Evolutionary conservation across 352 stramenopile genomes (phyloP).

Genomic region (Thraustotheca clavata): DNA sequence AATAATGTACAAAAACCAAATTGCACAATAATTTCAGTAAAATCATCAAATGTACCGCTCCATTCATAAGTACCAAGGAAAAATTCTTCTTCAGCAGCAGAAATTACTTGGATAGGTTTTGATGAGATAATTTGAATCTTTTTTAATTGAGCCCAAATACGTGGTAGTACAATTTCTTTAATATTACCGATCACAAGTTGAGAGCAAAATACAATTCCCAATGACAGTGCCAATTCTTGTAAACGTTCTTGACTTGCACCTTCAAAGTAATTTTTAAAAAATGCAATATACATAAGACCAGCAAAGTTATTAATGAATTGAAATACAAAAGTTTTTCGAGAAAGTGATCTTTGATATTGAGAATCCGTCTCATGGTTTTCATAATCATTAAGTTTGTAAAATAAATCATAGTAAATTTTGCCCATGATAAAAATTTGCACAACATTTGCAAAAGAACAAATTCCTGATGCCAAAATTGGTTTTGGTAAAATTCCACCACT

Average conservation of each 20-base stretch:
- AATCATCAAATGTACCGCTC: conserved; percentile 87
- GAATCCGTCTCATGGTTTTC: conserved; percentile 90
- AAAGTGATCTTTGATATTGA: conserved; percentile 88
- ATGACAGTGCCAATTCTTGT: conserved; percentile 84
- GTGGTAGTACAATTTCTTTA: conserved; percentile 63
- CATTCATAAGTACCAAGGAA: conserved; percentile 79
- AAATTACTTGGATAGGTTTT: conserved; percentile 29
- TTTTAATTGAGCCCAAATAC: conserved; percentile 64
- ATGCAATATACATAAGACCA: conserved; percentile 91
- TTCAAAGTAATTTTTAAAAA: conserved; percentile 83
- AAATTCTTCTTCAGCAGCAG: conserved; percentile 56
- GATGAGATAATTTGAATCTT: conserved; percentile 55
- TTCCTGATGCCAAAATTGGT: conserved; percentile 58
- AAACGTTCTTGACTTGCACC: conserved; percentile 61
- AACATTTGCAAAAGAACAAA: conserved; percentile 66
- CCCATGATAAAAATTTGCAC: conserved; percentile 87
- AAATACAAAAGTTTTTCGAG: conserved; percentile 93
- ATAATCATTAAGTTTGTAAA: conserved; percentile 84
- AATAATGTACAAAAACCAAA: conserved; percentile 87
- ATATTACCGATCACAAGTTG: conserved; percentile 73
- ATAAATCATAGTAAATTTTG: conserved; percentile 86
- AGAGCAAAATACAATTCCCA: conserved; percentile 89
- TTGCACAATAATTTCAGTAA: conserved; percentile 88
- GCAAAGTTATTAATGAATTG: conserved; percentile 95
- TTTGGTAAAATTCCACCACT: conserved; percentile 43